phyloP scores from a whole-genome alignment of 768 basidiomycete genomes.

The Cystofilobasidium capitatum region DNA sequence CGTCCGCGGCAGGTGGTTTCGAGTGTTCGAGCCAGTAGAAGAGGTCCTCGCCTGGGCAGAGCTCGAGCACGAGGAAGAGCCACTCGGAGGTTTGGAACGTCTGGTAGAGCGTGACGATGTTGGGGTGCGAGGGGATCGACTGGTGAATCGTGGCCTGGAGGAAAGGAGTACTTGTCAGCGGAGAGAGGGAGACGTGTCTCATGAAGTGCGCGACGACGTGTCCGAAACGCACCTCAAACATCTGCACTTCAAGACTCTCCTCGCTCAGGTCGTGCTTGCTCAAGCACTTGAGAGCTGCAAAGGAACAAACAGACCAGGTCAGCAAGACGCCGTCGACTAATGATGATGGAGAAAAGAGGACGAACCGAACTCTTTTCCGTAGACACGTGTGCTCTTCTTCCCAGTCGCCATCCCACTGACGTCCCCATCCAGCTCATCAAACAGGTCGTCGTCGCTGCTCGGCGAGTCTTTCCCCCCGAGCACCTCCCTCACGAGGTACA shows the following conservation, averaged over 20 bases:
- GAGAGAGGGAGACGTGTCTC: not conserved
- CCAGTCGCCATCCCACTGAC: slow-evolving; percentile 9
- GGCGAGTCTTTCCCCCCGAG: slow-evolving; percentile 29
- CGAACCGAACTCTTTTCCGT: slow-evolving; percentile 39
- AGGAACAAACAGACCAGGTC: slow-evolving; percentile 48
- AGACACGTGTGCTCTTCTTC: not conserved
- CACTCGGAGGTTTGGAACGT: slow-evolving; percentile 87
- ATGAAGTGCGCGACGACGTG: not conserved
- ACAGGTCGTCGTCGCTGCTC: slow-evolving; percentile 25
- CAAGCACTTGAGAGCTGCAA: slow-evolving; percentile 87
- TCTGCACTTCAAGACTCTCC: slow-evolving; percentile 76
- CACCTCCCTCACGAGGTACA: slow-evolving; percentile 62
- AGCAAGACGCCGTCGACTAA: slow-evolving; percentile 4
- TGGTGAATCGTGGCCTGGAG: slow-evolving; percentile 83
- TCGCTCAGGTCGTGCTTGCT: slow-evolving; percentile 87
- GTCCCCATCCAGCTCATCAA: slow-evolving; percentile 25
- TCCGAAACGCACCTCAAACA: slow-evolving; percentile 61
- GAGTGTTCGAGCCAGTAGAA: slow-evolving; percentile 97
- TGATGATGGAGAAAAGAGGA: not conserved
- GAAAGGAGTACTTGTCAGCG: not conserved
- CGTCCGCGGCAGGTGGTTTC: slow-evolving; percentile 47
- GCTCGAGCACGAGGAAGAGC: slow-evolving; percentile 85
- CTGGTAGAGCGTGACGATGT: slow-evolving; percentile 83
- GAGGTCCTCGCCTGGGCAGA: slow-evolving; percentile 90
- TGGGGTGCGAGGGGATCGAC: slow-evolving; percentile 74